Evolutionary conservation across 257 asterid genomes (phyloP), one percentile per base, ranked within the genome.

Genomic region (Cinchona pubescens): DNA sequence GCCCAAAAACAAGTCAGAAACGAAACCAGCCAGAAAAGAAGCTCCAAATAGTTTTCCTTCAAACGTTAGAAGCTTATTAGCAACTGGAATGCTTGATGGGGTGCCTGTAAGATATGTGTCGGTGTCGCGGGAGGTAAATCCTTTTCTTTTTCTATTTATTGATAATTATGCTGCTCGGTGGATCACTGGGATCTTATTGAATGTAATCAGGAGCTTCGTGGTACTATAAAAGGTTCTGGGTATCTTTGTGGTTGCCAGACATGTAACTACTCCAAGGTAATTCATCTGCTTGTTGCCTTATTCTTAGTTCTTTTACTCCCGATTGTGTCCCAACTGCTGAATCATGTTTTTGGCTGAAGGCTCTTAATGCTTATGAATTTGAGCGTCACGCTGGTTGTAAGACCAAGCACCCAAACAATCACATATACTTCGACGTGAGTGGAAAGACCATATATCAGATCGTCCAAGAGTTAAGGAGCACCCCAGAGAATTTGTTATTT

Each of bases 11-110:
- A 92, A 88, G 84, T 46, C 82, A 13, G 97, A 88, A 73, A 59
- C 89, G 56, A 89, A 87, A 83, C 79, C 94, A 67, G 77, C 89
- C 53, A 86, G 83, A 81, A 94, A 88, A 86, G 99, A 90, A 82
- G 97, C 97, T 61, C 96, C 97, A 49, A 90, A 94, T 81, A 90
- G 97, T 80, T 92, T 94, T 81, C 99, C 99, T 2, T 88, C 97
- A 73, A 94, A 90, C 79, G 99, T 94, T 63, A 89, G 97, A 83
- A 92, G 98, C 82, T 88, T 94, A 88, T 85, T 92, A 69, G 88
- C 98, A 45, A 94, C 99, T 27, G 97, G 99, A 67, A 92, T 94
- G 81, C 96, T 92, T 71, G 98, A 94, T 73, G 98, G 96, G 35
- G 96, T 92, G 77, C 97, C 96, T 51, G 96, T 94, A 67, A 84